Percentiles rank a stretch among this genome's conserved stretches.
These are phyloP conservation scores for Entelexis paramagnoliae DNA, from an alignment of 1,139 yeast genomes.

Conservation along the genomic window DNA sequence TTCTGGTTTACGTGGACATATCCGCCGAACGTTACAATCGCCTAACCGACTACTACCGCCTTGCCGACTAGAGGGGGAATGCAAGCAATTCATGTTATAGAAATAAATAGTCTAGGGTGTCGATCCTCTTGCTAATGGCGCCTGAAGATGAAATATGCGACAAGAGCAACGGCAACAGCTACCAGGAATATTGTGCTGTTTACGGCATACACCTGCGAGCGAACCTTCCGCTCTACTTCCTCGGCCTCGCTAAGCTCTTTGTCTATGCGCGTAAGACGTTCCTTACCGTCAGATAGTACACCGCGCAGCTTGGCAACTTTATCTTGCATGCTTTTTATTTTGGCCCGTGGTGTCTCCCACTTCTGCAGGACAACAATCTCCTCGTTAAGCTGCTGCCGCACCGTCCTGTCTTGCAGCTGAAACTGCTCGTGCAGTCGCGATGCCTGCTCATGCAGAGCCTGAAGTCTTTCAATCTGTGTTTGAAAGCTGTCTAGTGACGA, in stretches of 20 bases:
- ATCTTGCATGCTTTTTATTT: conserved; percentile 11
- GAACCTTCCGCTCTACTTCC: not conserved
- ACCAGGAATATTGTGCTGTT: not conserved
- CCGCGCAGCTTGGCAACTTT: conserved; percentile 7
- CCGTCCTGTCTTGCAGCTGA: conserved; percentile 2
- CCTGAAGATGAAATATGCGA: not conserved
- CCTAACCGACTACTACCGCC: conserved; percentile 21
- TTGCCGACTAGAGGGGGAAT: conserved; percentile 8
- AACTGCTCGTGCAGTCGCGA: conserved; percentile 13
- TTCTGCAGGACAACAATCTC: conserved; percentile 9
- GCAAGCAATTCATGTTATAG: too few relatives aligned
- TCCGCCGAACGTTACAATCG: conserved; percentile 58
- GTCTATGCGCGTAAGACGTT: conserved; percentile 13
- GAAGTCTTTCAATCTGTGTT: conserved; percentile 19
- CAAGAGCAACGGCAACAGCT: not conserved
- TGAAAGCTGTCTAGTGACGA: conserved; percentile 17
- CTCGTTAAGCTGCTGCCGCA: conserved; percentile 6
- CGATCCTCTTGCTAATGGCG: not conserved
- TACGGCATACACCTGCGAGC: not conserved
- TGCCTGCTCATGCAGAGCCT: conserved; percentile 17
- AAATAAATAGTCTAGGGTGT: not conserved
- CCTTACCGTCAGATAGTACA: conserved; percentile 9
- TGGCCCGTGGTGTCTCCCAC: conserved; percentile 15
- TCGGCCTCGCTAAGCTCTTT: conserved; percentile 9
- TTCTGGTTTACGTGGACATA: conserved; percentile 53